Conservation (phyloP, 163 green algal species). For the Coccomyxa subellipsoidea region DNA sequence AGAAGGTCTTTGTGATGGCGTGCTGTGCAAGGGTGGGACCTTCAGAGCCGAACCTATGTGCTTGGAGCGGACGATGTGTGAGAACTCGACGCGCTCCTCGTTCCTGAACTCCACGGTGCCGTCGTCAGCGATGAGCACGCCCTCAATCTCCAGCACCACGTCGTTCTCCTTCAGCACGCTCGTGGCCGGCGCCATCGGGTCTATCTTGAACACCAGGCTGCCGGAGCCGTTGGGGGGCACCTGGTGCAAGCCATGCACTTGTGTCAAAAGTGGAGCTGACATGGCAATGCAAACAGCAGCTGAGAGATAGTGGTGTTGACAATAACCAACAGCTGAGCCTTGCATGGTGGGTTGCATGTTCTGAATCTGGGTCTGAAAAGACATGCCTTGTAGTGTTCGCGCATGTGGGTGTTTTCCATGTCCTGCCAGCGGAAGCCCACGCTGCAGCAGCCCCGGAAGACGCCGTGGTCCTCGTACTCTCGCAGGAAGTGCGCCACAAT, state of each 20-base stretch:
- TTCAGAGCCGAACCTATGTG: slow-evolving; percentile 50
- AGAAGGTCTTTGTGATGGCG: no score
- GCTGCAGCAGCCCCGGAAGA: slow-evolving; percentile 31
- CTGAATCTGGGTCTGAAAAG: no score
- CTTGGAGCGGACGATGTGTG: slow-evolving; percentile 56
- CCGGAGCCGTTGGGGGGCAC: slow-evolving; percentile 44
- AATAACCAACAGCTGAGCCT: no score
- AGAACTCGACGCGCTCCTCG: slow-evolving; percentile 74
- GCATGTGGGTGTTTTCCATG: slow-evolving; percentile 69
- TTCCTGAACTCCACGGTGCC: slow-evolving; percentile 59
- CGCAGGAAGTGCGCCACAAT: slow-evolving; percentile 71
- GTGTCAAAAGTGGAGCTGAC: background rate
- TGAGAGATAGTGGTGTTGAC: no score
- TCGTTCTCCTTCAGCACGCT: slow-evolving; percentile 56
- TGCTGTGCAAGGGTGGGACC: background rate
- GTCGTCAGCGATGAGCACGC: slow-evolving; percentile 45
- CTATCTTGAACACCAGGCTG: slow-evolving; percentile 62
- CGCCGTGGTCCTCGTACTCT: slow-evolving; percentile 40
- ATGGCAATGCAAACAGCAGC: no score
- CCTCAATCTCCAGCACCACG: slow-evolving; percentile 67
- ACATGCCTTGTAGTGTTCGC: slow-evolving; percentile 58
- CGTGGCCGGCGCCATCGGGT: slow-evolving; percentile 50
- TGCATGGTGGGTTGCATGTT: no score
- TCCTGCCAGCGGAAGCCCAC: slow-evolving; percentile 63
- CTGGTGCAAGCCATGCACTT: slow-evolving; percentile 19